Conservation (phyloP, 140 eudicot species). For the Flaveria floridana region DNA sequence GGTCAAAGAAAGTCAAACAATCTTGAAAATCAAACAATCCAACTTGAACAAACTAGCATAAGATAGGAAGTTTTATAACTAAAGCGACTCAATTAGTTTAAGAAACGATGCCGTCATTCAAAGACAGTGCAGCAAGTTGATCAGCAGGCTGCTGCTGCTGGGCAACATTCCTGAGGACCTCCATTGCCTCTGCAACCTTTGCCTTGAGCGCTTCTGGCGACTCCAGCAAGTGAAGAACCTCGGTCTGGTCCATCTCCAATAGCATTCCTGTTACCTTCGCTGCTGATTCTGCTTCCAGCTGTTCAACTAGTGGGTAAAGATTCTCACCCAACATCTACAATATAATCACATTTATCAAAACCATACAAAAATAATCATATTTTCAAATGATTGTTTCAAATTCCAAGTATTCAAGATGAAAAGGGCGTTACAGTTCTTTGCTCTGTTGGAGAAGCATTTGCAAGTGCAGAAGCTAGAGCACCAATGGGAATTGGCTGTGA, state of each 20-base stretch:
- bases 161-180: slow-evolving; percentile 69
- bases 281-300: slow-evolving; percentile 71
- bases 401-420: neutral
- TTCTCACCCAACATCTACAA: slow-evolving; percentile 86
- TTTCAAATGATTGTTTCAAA: neutral
- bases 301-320: slow-evolving; percentile 83
- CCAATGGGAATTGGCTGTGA: slow-evolving; percentile 65
- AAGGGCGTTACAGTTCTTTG: slow-evolving; percentile 58
- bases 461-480: slow-evolving; percentile 72
- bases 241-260: slow-evolving; percentile 85
- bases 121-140: slow-evolving; percentile 63
- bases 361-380: neutral
- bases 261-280: slow-evolving; percentile 97
- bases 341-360: neutral
- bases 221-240: slow-evolving; percentile 77
- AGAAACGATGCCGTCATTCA: slow-evolving; percentile 55
- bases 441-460: slow-evolving; percentile 66
- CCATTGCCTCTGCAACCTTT: slow-evolving; percentile 89
- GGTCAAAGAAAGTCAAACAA: slow-evolving; percentile 15
- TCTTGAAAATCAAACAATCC: slow-evolving; percentile 13
- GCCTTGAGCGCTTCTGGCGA: slow-evolving; percentile 83
- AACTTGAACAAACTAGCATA: slow-evolving; percentile 19
- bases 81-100: slow-evolving; percentile 6
- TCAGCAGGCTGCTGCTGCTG: slow-evolving; percentile 67
- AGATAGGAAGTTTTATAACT: neutral